Evolutionary conservation across 352 stramenopile species (phyloP).

Genomic region (Phytopythium cucurbitacearum): DNA sequence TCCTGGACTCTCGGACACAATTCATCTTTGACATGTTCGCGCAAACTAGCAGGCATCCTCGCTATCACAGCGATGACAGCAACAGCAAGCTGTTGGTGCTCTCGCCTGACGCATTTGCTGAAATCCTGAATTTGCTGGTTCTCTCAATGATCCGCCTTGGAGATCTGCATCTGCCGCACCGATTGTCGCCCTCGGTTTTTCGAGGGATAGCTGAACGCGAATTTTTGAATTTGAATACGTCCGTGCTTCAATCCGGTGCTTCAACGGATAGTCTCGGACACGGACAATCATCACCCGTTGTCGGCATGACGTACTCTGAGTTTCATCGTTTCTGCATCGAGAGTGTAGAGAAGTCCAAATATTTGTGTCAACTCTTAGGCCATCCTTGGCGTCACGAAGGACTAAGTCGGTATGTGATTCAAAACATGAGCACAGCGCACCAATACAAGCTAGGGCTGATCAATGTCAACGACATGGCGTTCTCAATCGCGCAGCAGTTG

Average conservation of each 20-base stretch:
- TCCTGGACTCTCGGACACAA: constrained; percentile 55
- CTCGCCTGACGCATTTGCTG: constrained; percentile 28
- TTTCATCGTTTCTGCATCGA: constrained; percentile 64
- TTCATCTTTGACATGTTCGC: constrained; percentile 78
- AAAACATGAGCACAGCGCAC: constrained; percentile 80
- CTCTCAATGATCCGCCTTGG: constrained; percentile 41
- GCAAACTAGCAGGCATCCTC: constrained; percentile 9
- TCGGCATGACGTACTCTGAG: constrained; percentile 76
- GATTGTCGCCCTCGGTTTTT: constrained; percentile 35
- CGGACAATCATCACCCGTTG: neutral
- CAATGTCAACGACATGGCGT: constrained; percentile 88
- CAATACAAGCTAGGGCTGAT: constrained; percentile 88
- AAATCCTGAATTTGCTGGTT: constrained; percentile 58
- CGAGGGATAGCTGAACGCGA: constrained; percentile 46
- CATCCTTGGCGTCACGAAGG: constrained; percentile 74
- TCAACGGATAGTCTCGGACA: too few species aligned
- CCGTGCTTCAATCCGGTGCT: constrained; percentile 7
- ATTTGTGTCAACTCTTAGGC: constrained; percentile 57
- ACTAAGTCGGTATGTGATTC: constrained; percentile 79
- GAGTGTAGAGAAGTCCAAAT: constrained; percentile 54
- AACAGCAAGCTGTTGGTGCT: constrained; percentile 31
- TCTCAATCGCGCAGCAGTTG: constrained; percentile 50
- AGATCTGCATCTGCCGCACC: constrained; percentile 41
- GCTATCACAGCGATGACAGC: neutral
- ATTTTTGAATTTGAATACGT: constrained; percentile 51